phyloP scores from a whole-genome alignment of 108 stramenopile species.

The Cyclotella sp. region DNA sequence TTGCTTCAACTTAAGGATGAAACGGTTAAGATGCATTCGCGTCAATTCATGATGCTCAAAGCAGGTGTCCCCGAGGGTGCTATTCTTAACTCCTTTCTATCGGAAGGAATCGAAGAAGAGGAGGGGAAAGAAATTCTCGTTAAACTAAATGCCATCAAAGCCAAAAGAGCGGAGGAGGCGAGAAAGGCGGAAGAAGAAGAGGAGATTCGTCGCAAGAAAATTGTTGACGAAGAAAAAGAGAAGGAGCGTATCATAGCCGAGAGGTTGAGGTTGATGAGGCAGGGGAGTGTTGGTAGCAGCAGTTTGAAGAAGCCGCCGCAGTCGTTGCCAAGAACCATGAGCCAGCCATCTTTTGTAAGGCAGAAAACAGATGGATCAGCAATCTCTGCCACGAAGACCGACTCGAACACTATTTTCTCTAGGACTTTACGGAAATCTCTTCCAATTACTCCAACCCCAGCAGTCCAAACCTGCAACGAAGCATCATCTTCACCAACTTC shows the following conservation, averaged over 20 bases:
- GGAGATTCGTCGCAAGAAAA: conserved; percentile 21
- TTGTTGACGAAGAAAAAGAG: conserved; percentile 38
- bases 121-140: conserved; percentile 46
- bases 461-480: background rate
- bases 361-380: conserved; percentile 13
- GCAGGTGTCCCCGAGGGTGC: conserved; percentile 58
- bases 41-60: conserved; percentile 58
- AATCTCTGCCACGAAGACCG: background rate
- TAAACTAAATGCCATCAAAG: conserved; percentile 35
- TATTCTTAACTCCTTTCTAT: conserved; percentile 35
- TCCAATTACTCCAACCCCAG: background rate
- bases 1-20: conserved; percentile 19
- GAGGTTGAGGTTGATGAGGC: conserved; percentile 42
- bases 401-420: background rate
- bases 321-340: background rate
- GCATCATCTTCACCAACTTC: conserved; percentile 1
- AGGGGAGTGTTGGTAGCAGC: conserved; percentile 14
- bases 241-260: conserved; percentile 44
- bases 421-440: background rate
- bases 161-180: conserved; percentile 24
- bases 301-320: conserved; percentile 12
- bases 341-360: background rate
- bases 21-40: conserved; percentile 40
- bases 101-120: conserved; percentile 49
- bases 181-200: conserved; percentile 37